These are phyloP conservation scores for Hypholoma fasciculare DNA, from an alignment of 768 basidiomycete species.

Conservation along the genomic window DNA sequence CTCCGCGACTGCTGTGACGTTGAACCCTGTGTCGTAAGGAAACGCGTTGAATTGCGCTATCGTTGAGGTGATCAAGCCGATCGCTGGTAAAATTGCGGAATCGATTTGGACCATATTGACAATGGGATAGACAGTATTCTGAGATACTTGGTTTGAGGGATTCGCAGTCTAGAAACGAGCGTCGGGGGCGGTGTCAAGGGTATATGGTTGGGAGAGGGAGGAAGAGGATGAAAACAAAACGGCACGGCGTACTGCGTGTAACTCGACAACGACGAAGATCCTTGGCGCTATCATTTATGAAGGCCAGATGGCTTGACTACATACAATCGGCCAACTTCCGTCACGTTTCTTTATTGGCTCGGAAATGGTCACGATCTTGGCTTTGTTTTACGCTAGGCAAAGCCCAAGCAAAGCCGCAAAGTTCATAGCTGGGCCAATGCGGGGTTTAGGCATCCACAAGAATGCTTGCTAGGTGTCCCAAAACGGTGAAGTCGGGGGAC, in stretches of 20 bases:
- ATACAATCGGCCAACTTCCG: too few relatives aligned
- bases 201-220: not conserved
- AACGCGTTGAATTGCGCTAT: constrained; percentile 22
- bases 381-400: too few relatives aligned
- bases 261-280: not conserved
- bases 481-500: too few relatives aligned
- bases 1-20: constrained; percentile 31
- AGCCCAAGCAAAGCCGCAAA: too few relatives aligned
- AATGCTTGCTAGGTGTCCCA: too few relatives aligned
- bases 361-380: too few relatives aligned
- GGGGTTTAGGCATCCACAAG: too few relatives aligned
- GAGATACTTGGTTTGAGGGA: not conserved
- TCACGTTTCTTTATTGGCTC: too few relatives aligned
- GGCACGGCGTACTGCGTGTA: not conserved
- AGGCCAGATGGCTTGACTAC: too few relatives aligned
- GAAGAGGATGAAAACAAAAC: not conserved
- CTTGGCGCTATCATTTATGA: not conserved
- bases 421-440: too few relatives aligned
- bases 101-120: constrained; percentile 19
- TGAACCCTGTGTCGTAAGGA: constrained; percentile 38
- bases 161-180: not conserved
- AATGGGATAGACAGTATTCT: not conserved
- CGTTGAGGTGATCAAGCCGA: constrained; percentile 14
- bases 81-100: constrained; percentile 16
- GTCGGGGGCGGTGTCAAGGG: not conserved